phyloP scores from a whole-genome alignment of 257 asterid species.

The Coffea eugenioides region DNA sequence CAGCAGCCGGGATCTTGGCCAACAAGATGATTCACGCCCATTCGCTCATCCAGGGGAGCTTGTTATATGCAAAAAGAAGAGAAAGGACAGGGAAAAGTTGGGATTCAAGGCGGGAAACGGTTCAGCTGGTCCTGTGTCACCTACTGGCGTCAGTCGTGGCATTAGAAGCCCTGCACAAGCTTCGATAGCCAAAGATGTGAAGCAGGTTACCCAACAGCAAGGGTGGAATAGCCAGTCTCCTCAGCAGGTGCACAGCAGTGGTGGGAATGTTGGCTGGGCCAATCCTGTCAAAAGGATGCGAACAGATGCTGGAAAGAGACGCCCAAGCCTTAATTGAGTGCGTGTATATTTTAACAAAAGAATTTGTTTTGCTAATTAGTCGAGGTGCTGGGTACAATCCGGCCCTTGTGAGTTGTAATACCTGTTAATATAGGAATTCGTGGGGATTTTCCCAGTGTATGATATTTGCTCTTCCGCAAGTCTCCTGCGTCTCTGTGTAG shows the following conservation, averaged over 20 bases:
- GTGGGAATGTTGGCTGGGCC: constrained; percentile 85
- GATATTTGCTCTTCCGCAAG: constrained; percentile 6
- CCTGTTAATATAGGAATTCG: constrained; percentile 19
- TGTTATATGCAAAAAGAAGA: constrained; percentile 88
- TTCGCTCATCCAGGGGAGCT: constrained; percentile 90
- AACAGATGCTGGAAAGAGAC: constrained; percentile 77
- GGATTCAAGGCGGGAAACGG: constrained; percentile 46
- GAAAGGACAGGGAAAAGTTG: constrained; percentile 84
- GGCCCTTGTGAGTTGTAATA: constrained; percentile 26
- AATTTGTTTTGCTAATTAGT: constrained; percentile 12
- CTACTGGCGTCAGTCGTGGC: constrained; percentile 53
- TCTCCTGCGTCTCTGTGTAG: neutral
- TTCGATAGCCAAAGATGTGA: constrained; percentile 46
- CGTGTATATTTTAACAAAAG: constrained; percentile 19
- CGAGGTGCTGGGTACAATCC: constrained; percentile 28
- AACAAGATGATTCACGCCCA: constrained; percentile 48
- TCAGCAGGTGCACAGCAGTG: constrained; percentile 56
- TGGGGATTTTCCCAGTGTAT: constrained; percentile 10
- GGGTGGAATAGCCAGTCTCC: constrained; percentile 57
- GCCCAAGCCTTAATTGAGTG: constrained; percentile 70
- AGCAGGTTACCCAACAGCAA: constrained; percentile 47
- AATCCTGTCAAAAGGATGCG: constrained; percentile 92
- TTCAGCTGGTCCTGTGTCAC: constrained; percentile 67
- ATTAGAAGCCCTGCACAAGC: constrained; percentile 55
- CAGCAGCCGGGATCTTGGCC: constrained; percentile 46